Conservation (phyloP, 345 rosid genomes). For the Aquilaria yunnanensis region DNA sequence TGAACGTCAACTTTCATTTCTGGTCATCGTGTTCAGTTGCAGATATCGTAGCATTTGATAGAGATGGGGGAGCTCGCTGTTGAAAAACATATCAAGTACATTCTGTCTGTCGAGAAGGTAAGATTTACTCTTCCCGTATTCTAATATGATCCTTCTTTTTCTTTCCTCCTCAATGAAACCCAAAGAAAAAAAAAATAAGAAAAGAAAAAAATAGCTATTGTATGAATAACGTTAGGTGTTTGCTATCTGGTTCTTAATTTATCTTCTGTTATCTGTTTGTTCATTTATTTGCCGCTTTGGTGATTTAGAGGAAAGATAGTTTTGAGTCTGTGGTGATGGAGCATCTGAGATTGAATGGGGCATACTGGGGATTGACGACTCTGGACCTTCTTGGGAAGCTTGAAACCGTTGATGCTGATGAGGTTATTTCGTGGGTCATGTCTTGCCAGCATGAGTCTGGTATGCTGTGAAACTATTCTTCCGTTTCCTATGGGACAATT, state of each 20-base stretch:
- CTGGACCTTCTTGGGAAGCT: conserved; percentile 75
- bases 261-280: not conserved
- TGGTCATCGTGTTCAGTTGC: too few species aligned
- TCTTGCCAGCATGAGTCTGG: conserved; percentile 78
- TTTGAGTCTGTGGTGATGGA: conserved; percentile 91
- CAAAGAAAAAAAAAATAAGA: too few species aligned
- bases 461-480: conserved; percentile 18
- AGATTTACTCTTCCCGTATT: not conserved
- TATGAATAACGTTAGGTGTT: not conserved
- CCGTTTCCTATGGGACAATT: too few species aligned
- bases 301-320: conserved; percentile 59
- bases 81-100: conserved; percentile 59
- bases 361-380: conserved; percentile 84
- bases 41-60: not conserved
- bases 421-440: conserved; percentile 71
- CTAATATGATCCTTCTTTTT: not conserved
- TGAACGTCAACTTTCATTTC: too few species aligned
- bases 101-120: conserved; percentile 68
- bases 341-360: conserved; percentile 85
- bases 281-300: conserved; percentile 5
- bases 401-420: conserved; percentile 43
- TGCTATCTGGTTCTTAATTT: not conserved
- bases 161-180: not conserved
- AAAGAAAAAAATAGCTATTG: too few species aligned
- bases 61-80: conserved; percentile 60